phyloP scores from a whole-genome alignment of 2,329 filamentous ascomycete species.

The Claviceps pusilla region DNA sequence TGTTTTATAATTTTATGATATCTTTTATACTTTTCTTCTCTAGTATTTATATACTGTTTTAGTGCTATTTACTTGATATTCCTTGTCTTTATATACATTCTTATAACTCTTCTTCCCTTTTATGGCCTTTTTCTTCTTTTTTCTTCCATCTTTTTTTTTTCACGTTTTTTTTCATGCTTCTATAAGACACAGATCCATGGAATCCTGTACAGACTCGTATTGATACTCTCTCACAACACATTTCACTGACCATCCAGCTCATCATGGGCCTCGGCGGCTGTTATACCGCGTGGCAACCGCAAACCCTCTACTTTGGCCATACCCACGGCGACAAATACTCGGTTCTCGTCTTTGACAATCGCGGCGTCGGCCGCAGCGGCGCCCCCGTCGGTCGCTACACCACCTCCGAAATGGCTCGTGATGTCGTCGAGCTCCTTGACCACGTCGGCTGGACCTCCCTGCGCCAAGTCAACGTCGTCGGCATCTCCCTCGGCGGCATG shows the following conservation, averaged over 20 bases:
- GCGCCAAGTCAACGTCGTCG: slow-evolving; percentile 49
- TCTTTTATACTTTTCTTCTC: no score
- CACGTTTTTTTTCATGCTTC: no score
- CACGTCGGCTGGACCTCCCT: slow-evolving; percentile 50
- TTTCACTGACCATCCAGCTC: slow-evolving; percentile 36
- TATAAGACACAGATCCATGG: no score
- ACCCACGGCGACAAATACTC: slow-evolving; percentile 51
- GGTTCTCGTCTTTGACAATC: slow-evolving; percentile 66
- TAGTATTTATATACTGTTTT: no score
- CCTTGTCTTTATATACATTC: no score
- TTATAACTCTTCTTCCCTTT: no score
- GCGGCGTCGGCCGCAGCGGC: slow-evolving; percentile 67
- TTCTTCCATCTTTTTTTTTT: no score
- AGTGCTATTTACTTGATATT: no score
- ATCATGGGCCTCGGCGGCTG: slow-evolving; percentile 66
- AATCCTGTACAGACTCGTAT: no score
- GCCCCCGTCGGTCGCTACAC: slow-evolving; percentile 66
- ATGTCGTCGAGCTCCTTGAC: slow-evolving; percentile 54
- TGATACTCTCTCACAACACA: no score
- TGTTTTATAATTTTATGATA: no score
- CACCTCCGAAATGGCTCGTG: slow-evolving; percentile 71
- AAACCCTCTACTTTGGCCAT: slow-evolving; percentile 72
- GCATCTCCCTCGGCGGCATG: slow-evolving; percentile 82
- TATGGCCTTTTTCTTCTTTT: no score
- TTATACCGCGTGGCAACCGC: slow-evolving; percentile 61